phyloP scores from a whole-genome alignment of 2,329 filamentous ascomycete genomes.

The Pseudogymnoascus sp. region DNA sequence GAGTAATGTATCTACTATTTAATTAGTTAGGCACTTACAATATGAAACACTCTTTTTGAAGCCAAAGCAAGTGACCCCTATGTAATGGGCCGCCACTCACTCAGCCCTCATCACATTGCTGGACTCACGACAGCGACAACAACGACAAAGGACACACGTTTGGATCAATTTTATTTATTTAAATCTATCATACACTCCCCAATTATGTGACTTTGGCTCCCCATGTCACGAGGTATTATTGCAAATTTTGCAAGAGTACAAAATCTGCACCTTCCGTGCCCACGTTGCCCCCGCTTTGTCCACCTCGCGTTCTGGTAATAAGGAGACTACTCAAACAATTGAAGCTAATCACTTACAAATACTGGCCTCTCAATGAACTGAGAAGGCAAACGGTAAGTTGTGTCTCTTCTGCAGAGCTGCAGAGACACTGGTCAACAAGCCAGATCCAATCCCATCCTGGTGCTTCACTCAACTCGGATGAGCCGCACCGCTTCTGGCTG shows the following conservation, averaged over 20 bases:
- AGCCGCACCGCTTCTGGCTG: not conserved
- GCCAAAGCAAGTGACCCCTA: not conserved
- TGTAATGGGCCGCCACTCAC: not conserved
- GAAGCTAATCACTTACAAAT: not conserved
- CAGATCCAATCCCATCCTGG: not conserved
- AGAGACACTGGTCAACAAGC: conserved; percentile 1
- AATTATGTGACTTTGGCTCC: conserved; percentile 1
- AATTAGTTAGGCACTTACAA: not conserved
- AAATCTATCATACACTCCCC: not conserved
- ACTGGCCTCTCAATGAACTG: not conserved
- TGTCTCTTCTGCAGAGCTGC: not conserved
- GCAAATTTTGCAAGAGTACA: not conserved
- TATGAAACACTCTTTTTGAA: not conserved
- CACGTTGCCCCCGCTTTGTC: not conserved
- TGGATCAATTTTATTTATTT: not conserved
- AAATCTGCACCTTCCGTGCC: not conserved
- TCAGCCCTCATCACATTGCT: not conserved
- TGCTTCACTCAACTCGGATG: not conserved
- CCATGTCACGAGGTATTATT: not conserved
- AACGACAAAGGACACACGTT: not conserved
- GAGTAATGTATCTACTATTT: not conserved
- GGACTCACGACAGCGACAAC: not conserved
- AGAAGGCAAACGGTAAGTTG: not conserved
- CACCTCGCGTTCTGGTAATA: not conserved
- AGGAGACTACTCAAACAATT: too few species aligned